Evolutionary conservation across 768 basidiomycete genomes (phyloP), one percentile per base, ranked within the genome.

Genomic region (Pleurotus tuoliensis): DNA sequence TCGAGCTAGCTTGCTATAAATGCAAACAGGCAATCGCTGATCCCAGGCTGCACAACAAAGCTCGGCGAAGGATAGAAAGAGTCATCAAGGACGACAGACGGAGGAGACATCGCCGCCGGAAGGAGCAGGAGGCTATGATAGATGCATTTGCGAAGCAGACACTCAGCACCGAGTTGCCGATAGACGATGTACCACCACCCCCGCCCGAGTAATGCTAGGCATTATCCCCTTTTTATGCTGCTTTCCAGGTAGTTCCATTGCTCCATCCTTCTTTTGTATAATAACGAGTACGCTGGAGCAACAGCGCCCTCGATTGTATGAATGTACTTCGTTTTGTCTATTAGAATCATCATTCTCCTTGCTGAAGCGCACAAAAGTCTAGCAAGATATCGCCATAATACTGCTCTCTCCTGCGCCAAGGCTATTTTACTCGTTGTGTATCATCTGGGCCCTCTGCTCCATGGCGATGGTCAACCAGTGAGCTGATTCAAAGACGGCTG

Each of bases 61-160:
- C 77, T 25, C 82, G 90, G 47, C 82, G 88, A 63, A 82, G 84
- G 63, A 82, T 92, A 52, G 87, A 92, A 62, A 81, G 87, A 30
- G 73, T 87, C n/a, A 91, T 93, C 66, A 91, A 89, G 67, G 91
- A 93, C 47, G 91, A 93, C 73, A 79, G 90, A 60, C 80, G 89
- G 63, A 83, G 80, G 69, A 80, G 91, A 61, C 91, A 93, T 70
- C 88, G 81, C 63, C 79, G 90, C 55, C 86, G 90, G 63, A 90
- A 88, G 67, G 91, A 92, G 64, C 88, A 91, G 64, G 91, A 93
- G 55, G 77, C 86, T 22, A 84, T 93, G 80, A 76, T 92, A 57
- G 86, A 88, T 66, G 86, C 88, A 5, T 92, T 93, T 66, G 83
- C 88, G 41, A 83, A 71, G 58, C 79, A 81, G 64, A 75, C 76